Base-by-base conservation (phyloP, 1,284 basidiomycete genomes). In the Anthracocystis walkeri region DNA sequence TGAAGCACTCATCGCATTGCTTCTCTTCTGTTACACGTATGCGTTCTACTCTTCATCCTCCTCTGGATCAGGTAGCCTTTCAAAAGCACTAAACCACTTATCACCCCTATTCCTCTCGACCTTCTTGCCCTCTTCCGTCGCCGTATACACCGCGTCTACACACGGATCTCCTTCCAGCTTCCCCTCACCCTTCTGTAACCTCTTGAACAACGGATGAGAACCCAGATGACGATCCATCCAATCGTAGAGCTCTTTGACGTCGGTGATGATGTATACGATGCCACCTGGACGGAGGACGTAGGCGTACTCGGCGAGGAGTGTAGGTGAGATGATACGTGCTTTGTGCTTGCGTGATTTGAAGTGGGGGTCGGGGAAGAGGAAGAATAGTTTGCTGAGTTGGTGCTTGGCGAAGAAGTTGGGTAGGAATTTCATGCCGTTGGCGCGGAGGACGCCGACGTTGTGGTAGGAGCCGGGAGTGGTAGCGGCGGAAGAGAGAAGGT, bases 261-360 rank as follows among this genome's bases (percentile, higher is more conserved):
- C 97, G 2, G 97, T 99, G 84, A 98, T 96, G 8, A 96, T 98
- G 87, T 99, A 99, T 16, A 98, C 89, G 79, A 97, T 92, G 0
- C 96, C 97, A 12, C 94, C 95, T 0, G 93, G 93, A 29, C 90
- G 89, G 25, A 99, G 89, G 23, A 94, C 92, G 84, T 93, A 97
- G 2, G 97, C 97, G 81, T 99, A 99, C 82, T 91, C 90, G 46
- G 90, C 94, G 31, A 99, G 89, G 29, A 99, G 89, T 0, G 95
- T 95, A 2, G 94, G 93, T 4, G 95, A 97, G 82, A 97, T 95
- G 84, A 98, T 98, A 77, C 88, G 92, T 88, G 86, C 96, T 87
- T 99, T 99, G 88, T 98, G 96, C 86, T 99, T 99, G 79, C 95
- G 91, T 20, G 90, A 89, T 86, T 99, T 99, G 89, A 99, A 99